A percentile compares a stretch with the other conserved stretches of the same genome.
These are phyloP conservation scores for Musa beccarii DNA, from an alignment of 176 grass and related monocot species.

Conservation along the genomic window DNA sequence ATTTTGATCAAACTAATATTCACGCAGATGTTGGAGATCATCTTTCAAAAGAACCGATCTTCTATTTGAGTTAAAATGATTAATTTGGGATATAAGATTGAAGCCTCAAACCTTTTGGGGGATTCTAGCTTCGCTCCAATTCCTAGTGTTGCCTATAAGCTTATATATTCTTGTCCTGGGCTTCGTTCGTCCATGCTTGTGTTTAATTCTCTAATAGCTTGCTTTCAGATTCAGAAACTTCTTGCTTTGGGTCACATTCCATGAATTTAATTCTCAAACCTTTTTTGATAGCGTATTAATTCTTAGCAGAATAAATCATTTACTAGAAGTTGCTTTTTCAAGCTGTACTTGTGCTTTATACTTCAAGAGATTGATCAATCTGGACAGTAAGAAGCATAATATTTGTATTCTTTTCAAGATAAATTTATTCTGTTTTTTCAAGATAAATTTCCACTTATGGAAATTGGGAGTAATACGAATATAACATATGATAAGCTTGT, in stretches of 20 bases:
- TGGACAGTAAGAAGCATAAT: neutral
- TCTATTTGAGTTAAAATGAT: neutral
- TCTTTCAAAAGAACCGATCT: neutral
- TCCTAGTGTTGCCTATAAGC: too few species aligned
- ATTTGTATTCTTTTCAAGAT: neutral
- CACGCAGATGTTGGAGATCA: too few species aligned
- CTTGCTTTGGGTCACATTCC: neutral
- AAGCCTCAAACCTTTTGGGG: too few species aligned
- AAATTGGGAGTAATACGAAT: neutral
- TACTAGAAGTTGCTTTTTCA: neutral
- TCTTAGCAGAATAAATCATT: neutral
- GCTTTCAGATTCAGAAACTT: neutral
- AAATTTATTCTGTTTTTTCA: neutral
- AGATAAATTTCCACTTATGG: neutral
- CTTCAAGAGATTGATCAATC: neutral
- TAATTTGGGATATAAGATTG: too few species aligned
- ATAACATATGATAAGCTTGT: neutral
- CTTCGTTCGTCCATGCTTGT: neutral
- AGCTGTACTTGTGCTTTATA: neutral
- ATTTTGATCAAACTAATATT: too few species aligned
- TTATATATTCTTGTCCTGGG: too few species aligned
- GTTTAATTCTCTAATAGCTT: neutral
- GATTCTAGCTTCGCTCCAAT: too few species aligned
- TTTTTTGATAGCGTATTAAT: neutral
- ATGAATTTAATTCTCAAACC: neutral